A percentile compares a stretch with the other conserved stretches of the same genome.
Conservation (phyloP, 2,329 filamentous ascomycete species). For the Paracamarosporium sp. region DNA sequence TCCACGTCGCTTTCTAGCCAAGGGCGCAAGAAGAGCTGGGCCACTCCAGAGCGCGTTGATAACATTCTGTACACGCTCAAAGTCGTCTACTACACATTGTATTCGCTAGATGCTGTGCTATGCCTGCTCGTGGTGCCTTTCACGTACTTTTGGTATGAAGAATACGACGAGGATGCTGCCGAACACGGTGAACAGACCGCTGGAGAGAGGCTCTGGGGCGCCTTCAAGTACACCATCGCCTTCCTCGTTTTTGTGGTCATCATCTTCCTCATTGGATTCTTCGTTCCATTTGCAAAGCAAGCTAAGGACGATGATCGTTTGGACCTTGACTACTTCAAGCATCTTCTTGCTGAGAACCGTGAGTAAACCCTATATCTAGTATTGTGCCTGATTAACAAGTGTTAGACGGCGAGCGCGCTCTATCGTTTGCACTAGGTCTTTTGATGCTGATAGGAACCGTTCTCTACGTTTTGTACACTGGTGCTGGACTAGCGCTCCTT, state of each 20-base stretch:
- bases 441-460: conserved; percentile 85
- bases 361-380: conserved; percentile 35
- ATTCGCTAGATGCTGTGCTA: conserved; percentile 87
- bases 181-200: conserved; percentile 79
- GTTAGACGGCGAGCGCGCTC: conserved; percentile 81
- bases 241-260: conserved; percentile 82
- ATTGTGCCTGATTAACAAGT: conserved; percentile 20
- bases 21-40: conserved; percentile 93
- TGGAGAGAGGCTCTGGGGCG: conserved; percentile 76
- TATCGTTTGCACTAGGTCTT: conserved; percentile 89
- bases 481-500: conserved; percentile 84
- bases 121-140: conserved; percentile 93
- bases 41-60: conserved; percentile 79
- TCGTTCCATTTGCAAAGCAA: conserved; percentile 80
- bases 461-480: conserved; percentile 88
- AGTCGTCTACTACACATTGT: conserved; percentile 90
- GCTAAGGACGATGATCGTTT: conserved; percentile 67
- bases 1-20: conserved; percentile 78
- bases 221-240: conserved; percentile 86
- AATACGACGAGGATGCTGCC: conserved; percentile 89
- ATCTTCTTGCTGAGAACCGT: conserved; percentile 81
- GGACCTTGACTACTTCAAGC: conserved; percentile 92
- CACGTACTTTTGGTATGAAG: conserved; percentile 97
- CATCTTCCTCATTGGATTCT: conserved; percentile 91
- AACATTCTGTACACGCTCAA: conserved; percentile 81